Conservation (phyloP, 306 rosid species). For the Astragalus membranaceus region DNA sequence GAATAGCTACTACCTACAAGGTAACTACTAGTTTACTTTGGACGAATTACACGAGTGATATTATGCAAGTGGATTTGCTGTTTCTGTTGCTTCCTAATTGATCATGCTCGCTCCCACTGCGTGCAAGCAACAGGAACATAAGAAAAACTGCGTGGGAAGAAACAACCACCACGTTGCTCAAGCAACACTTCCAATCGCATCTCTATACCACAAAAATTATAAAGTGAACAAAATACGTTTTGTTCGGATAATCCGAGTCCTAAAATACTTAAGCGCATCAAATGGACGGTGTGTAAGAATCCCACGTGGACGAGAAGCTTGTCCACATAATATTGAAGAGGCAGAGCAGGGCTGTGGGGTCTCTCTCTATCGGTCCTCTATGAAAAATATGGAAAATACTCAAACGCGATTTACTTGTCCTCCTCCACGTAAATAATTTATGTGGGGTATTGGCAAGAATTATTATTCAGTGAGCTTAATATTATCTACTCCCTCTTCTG, state of each 20-base stretch:
- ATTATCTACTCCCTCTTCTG: neutral
- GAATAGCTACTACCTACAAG: no score
- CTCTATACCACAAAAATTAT: conserved; percentile 31
- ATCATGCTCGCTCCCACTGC: conserved; percentile 21
- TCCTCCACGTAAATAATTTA: conserved; percentile 61
- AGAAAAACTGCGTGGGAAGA: conserved; percentile 40
- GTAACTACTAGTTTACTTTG: no score
- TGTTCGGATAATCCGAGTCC: conserved; percentile 42
- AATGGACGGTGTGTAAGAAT: conserved; percentile 33
- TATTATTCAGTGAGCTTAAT: conserved; percentile 13
- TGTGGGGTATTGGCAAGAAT: conserved; percentile 44
- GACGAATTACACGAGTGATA: no score
- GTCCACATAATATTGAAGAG: conserved; percentile 16
- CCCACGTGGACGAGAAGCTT: conserved; percentile 29
- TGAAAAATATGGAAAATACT: conserved; percentile 21
- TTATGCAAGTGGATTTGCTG: no score
- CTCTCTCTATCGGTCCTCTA: neutral
- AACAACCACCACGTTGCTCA: conserved; percentile 41
- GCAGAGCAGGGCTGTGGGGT: neutral
- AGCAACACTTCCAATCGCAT: conserved; percentile 20
- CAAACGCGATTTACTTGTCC: conserved; percentile 6
- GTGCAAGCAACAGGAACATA: conserved; percentile 31
- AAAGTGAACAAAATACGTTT: neutral
- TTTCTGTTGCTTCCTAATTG: neutral
- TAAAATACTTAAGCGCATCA: neutral